phyloP scores from a whole-genome alignment of 345 rosid species.

The Eucalyptus brandiana region DNA sequence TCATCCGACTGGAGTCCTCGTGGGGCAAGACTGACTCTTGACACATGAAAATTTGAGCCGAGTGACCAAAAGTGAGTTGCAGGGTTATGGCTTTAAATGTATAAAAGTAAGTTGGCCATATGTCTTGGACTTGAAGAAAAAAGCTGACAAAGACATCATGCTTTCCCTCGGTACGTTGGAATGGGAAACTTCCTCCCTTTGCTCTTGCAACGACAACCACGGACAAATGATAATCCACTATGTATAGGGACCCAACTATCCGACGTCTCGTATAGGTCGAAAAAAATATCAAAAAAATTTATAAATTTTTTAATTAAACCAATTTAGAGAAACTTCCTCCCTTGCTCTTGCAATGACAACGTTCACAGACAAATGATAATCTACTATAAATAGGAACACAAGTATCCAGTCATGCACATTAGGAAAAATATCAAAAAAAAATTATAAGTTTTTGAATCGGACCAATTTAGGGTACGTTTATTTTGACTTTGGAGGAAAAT shows the following conservation, averaged over 20 bases:
- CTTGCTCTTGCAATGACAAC: background rate
- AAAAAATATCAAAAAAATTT: fast-evolving
- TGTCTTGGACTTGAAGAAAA: background rate
- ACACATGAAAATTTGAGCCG: background rate
- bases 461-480: fast-evolving
- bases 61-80: background rate
- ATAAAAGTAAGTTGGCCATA: background rate
- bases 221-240: background rate
- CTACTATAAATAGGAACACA: background rate
- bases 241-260: background rate
- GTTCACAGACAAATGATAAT: background rate
- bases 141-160: background rate
- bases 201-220: background rate
- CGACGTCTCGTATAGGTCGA: background rate
- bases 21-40: background rate
- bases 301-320: too few relatives aligned
- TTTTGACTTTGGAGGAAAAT: too few relatives aligned
- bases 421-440: background rate
- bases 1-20: background rate
- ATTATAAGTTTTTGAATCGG: fast-evolving
- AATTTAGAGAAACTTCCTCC: background rate
- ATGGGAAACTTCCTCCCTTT: background rate
- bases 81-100: background rate
- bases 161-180: background rate
- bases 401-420: background rate